Conservation (phyloP, 495 filamentous ascomycete species). For the Aspergillus sparsus region DNA sequence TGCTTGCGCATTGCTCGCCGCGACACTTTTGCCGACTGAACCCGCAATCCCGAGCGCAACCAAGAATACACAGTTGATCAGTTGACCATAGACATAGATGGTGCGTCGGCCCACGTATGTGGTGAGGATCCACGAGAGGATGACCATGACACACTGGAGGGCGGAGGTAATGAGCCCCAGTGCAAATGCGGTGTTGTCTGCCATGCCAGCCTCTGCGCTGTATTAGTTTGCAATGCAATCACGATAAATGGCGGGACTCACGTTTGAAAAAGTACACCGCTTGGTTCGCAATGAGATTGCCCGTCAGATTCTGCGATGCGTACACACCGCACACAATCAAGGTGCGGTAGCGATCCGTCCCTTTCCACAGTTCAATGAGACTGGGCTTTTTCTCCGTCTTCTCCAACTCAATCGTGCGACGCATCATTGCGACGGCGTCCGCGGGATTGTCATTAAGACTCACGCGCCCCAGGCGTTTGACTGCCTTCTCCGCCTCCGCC, state of each 20-base stretch:
- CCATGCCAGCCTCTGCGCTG: constrained; percentile 60
- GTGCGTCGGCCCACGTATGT: constrained; percentile 66
- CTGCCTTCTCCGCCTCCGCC: constrained; percentile 60
- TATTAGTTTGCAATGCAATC: constrained; percentile 26
- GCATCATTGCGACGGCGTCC: constrained; percentile 82
- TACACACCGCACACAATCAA: constrained; percentile 64
- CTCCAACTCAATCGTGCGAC: constrained; percentile 67
- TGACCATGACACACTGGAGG: constrained; percentile 38
- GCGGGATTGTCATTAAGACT: constrained; percentile 66
- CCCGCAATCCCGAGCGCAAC: constrained; percentile 63
- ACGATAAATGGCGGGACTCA: constrained; percentile 14
- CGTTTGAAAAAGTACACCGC: constrained; percentile 73
- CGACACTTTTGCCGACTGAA: constrained; percentile 48
- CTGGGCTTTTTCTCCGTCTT: constrained; percentile 52
- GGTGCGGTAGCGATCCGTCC: constrained; percentile 65
- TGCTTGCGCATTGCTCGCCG: constrained; percentile 48
- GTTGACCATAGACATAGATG: constrained; percentile 61
- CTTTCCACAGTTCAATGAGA: constrained; percentile 68
- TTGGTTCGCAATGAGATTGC: constrained; percentile 75
- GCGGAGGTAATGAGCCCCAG: constrained; percentile 42
- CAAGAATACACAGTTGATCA: constrained; percentile 67
- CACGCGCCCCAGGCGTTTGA: constrained; percentile 62
- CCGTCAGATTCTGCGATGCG: constrained; percentile 41
- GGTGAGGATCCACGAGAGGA: constrained; percentile 64
- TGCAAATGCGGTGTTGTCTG: constrained; percentile 37